Evolutionary conservation across 2,329 filamentous ascomycete species (phyloP).

Genomic region (Parastagonospora avenae): DNA sequence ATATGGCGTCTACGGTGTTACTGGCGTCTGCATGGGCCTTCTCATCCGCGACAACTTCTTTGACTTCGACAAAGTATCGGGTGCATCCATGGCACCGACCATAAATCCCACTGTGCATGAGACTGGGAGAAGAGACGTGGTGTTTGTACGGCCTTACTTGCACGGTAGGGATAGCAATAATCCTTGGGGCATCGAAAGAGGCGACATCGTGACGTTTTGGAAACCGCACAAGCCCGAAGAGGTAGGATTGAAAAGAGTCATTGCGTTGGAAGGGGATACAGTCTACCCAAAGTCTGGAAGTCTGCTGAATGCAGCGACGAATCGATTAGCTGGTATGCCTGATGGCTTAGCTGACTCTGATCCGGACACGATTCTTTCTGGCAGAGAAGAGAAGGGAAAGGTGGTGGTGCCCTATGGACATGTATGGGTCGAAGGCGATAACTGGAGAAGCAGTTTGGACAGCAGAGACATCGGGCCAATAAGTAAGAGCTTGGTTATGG

Average conservation of each 20-base stretch:
- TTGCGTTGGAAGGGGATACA: conserved; percentile 79
- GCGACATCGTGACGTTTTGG: conserved; percentile 53
- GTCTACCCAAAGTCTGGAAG: conserved; percentile 61
- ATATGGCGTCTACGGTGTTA: conserved; percentile 10
- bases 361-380: conserved; percentile 15
- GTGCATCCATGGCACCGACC: conserved; percentile 53
- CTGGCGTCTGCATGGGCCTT: conserved; percentile 20
- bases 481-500: conserved; percentile 74
- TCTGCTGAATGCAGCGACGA: conserved; percentile 35
- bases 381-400: conserved; percentile 29
- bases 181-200: conserved; percentile 40
- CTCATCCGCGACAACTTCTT: conserved; percentile 50
- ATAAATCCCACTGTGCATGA: conserved; percentile 49
- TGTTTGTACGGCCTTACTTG: conserved; percentile 43
- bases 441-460: conserved; percentile 72
- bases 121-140: conserved; percentile 45
- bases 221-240: conserved; percentile 70
- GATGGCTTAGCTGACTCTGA: conserved; percentile 37
- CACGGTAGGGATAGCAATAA: conserved; percentile 17
- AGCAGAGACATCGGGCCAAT: conserved; percentile 92
- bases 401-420: conserved; percentile 79
- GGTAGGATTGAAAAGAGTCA: conserved; percentile 78
- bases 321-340: conserved; percentile 23
- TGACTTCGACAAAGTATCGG: conserved; percentile 46
- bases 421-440: conserved; percentile 95